phyloP scores from a whole-genome alignment of 208 protist species.

The Naegleria lovaniensis region DNA sequence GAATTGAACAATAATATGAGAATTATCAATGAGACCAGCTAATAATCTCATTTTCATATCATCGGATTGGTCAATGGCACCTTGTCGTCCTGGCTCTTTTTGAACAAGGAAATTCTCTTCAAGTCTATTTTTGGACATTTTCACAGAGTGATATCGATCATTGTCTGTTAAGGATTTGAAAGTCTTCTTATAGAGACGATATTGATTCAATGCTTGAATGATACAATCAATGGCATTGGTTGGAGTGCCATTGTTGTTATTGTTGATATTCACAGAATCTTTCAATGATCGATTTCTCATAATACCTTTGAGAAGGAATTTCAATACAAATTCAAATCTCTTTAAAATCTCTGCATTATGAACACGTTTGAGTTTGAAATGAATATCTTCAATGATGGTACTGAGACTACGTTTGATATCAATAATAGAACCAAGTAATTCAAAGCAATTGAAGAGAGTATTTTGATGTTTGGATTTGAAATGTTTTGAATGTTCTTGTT shows the following conservation, averaged over 20 bases:
- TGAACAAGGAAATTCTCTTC: background rate
- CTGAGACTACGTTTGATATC: background rate
- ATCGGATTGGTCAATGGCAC: background rate
- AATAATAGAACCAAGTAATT: background rate
- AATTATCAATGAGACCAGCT: background rate
- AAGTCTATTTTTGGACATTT: background rate
- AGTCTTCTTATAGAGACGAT: background rate
- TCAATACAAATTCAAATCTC: constrained; percentile 16
- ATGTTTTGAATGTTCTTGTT: background rate
- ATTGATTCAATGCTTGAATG: background rate
- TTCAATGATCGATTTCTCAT: background rate
- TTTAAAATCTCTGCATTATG: background rate
- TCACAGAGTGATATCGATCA: background rate
- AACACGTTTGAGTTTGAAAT: background rate
- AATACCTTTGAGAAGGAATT: background rate
- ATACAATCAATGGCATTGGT: background rate
- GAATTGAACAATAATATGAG: constrained; percentile 8
- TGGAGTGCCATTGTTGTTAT: background rate
- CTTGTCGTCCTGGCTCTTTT: constrained; percentile 11
- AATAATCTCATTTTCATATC: background rate
- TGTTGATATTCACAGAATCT: background rate
- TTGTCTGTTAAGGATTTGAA: background rate
- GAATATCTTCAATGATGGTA: background rate
- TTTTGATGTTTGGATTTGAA: background rate
- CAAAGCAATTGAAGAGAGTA: background rate